These are phyloP conservation scores for Steccherinum ochraceum DNA, from an alignment of 768 basidiomycete genomes.

Conservation along the genomic window DNA sequence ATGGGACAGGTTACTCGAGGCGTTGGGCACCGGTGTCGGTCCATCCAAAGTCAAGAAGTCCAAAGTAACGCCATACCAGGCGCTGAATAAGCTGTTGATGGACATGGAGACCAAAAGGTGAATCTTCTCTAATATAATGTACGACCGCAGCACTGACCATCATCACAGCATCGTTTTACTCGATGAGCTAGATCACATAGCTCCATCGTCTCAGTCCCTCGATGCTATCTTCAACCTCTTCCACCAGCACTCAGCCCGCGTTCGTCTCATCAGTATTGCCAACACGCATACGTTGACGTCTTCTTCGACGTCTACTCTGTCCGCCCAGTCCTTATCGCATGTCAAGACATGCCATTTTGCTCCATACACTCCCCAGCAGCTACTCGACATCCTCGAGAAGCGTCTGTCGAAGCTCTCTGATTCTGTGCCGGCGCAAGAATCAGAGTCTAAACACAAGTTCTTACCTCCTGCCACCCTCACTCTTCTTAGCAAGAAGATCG, in stretches of 20 bases:
- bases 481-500: slow-evolving; percentile 74
- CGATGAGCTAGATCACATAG: slow-evolving; percentile 84
- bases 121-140: no score
- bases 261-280: slow-evolving; percentile 80
- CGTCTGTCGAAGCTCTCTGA: slow-evolving; percentile 52
- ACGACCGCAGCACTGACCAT: no score
- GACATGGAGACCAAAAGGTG: slow-evolving; percentile 50
- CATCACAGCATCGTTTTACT: slow-evolving; percentile 62
- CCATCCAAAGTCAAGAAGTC: slow-evolving; percentile 33
- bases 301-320: slow-evolving; percentile 32
- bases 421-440: slow-evolving; percentile 2
- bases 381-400: slow-evolving; percentile 60
- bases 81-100: slow-evolving; percentile 39
- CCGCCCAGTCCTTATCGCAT: slow-evolving; percentile 21
- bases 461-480: slow-evolving; percentile 59
- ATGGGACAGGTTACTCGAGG: slow-evolving; percentile 64
- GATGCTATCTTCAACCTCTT: slow-evolving; percentile 65
- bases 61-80: slow-evolving; percentile 20
- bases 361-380: slow-evolving; percentile 69
- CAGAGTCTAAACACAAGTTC: slow-evolving; percentile 38
- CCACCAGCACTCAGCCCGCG: slow-evolving; percentile 37
- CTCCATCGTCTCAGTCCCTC: slow-evolving; percentile 52
- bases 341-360: slow-evolving; percentile 73
- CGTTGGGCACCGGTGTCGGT: slow-evolving; percentile 29
- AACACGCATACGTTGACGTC: slow-evolving; percentile 83